Evolutionary conservation across 192 early-diverging fungal species (phyloP).

Genomic region (Spizellomyces sp.): DNA sequence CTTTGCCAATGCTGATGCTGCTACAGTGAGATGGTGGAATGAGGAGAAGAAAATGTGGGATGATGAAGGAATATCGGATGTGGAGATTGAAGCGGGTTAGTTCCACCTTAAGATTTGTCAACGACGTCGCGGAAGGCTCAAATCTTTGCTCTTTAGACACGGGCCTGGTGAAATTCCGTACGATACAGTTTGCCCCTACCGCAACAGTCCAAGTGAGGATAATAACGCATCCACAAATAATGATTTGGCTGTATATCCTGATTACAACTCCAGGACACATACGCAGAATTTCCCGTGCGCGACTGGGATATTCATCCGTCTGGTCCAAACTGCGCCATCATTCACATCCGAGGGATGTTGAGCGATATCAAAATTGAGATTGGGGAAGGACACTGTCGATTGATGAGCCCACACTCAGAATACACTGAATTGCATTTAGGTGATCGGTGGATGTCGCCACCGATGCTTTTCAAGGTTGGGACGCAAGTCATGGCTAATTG

Average conservation of each 20-base stretch:
- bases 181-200: conserved; percentile 52
- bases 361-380: conserved; percentile 48
- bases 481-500: not conserved
- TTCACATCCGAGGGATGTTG: conserved; percentile 40
- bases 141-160: conserved; percentile 20
- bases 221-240: too few species aligned
- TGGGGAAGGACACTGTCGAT: conserved; percentile 43
- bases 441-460: conserved; percentile 35
- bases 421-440: conserved; percentile 29
- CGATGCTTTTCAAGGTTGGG: conserved; percentile 46
- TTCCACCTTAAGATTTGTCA: not conserved
- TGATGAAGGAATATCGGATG: conserved; percentile 50
- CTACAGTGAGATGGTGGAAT: conserved; percentile 53
- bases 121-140: not conserved
- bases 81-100: conserved; percentile 54
- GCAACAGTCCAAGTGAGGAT: conserved; percentile 44
- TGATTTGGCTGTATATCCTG: too few species aligned
- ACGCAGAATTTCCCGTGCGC: conserved; percentile 47
- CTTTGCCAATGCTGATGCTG: conserved; percentile 36
- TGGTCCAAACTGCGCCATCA: conserved; percentile 25
- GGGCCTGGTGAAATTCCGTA: conserved; percentile 47
- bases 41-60: conserved; percentile 40
- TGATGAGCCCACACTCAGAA: conserved; percentile 31
- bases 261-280: conserved; percentile 37
- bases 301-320: conserved; percentile 46